Conservation (phyloP, 2,329 filamentous ascomycete genomes). For the Grosmannia penicillata region DNA sequence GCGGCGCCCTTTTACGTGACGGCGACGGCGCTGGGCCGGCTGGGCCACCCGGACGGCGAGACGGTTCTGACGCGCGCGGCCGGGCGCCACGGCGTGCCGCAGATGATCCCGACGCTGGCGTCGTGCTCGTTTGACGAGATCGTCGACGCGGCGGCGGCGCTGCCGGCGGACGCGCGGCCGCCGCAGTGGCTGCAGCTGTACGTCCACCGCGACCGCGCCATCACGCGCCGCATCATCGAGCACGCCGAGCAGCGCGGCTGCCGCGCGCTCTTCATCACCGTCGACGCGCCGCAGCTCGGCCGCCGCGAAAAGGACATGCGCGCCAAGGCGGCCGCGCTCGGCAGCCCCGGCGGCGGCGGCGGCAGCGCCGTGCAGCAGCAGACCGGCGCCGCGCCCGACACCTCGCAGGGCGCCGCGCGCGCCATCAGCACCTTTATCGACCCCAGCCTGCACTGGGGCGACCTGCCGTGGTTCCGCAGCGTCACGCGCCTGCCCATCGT, state of each 20-base stretch:
- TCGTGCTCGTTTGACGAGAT: slow-evolving; percentile 98
- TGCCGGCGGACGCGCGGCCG: slow-evolving; percentile 30
- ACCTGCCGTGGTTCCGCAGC: slow-evolving; percentile 81
- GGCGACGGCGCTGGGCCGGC: slow-evolving; percentile 86
- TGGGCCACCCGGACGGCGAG: slow-evolving; percentile 88
- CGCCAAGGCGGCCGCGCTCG: slow-evolving; percentile 53
- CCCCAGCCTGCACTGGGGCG: slow-evolving; percentile 81
- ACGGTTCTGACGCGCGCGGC: slow-evolving; percentile 78
- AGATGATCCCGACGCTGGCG: slow-evolving; percentile 97
- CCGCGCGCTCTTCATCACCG: slow-evolving; percentile 94
- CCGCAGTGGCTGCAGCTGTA: slow-evolving; percentile 96
- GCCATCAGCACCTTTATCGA: slow-evolving; percentile 97
- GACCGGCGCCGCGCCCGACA: slow-evolving; percentile 60
- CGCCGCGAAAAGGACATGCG: slow-evolving; percentile 97
- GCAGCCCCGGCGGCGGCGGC: slow-evolving; percentile 60
- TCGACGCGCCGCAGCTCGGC: slow-evolving; percentile 90
- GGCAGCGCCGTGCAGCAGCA: slow-evolving; percentile 77
- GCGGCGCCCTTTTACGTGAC: slow-evolving; percentile 92
- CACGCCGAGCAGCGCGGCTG: slow-evolving; percentile 87
- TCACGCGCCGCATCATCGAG: slow-evolving; percentile 80
- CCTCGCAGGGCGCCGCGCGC: slow-evolving; percentile 78
- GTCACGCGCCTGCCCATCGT: slow-evolving; percentile 93
- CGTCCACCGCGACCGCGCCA: slow-evolving; percentile 86
- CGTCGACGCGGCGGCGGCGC: slow-evolving; percentile 51
- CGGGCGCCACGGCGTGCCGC: slow-evolving; percentile 73